Base-by-base conservation (phyloP, 139 green algal species). In the Desmodesmus armatus region DNA sequence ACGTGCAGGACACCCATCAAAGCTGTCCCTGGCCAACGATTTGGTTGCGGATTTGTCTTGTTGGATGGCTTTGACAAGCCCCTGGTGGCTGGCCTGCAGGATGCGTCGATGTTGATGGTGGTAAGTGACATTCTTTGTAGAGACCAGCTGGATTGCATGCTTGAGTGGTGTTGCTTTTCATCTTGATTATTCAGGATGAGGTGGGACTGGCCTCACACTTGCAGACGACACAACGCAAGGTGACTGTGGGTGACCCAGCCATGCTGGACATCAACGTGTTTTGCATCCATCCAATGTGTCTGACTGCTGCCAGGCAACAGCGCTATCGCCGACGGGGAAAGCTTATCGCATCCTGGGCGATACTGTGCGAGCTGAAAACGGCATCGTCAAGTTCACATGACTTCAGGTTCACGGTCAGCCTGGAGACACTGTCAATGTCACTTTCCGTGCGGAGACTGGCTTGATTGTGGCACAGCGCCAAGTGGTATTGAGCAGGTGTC, bases 261-360 rank as follows among this genome's bases (percentile, higher is more conserved):
- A n/a, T n/a, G n/a, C n/a, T n/a, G n/a, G n/a, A n/a, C n/a, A n/a
- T n/a, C n/a, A n/a, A n/a, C n/a, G n/a, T n/a, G n/a, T n/a, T n/a
- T n/a, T n/a, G n/a, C n/a, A n/a, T n/a, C n/a, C n/a, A n/a, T n/a
- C n/a, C n/a, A n/a, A n/a, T n/a, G n/a, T n/a, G n/a, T n/a, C n/a
- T n/a, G n/a, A n/a, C n/a, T n/a, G n/a, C n/a, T n/a, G n/a, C n/a
- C n/a, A n/a, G n/a, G n/a, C n/a, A n/a, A n/a, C n/a, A n/a, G n/a
- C n/a, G n/a, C n/a, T n/a, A n/a, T n/a, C n/a, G n/a, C n/a, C n/a
- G n/a, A n/a, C n/a, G n/a, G n/a, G n/a, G n/a, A n/a, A n/a, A n/a
- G n/a, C n/a, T n/a, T n/a, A n/a, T n/a, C n/a, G n/a, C n/a, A n/a
- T 77, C 40, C 13, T 74, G 5, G 55, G 78, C 78, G 77, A 84